These are phyloP conservation scores for Cenchrus fungigraminus DNA, from an alignment of 176 grass and related monocot genomes.

Conservation along the genomic window DNA sequence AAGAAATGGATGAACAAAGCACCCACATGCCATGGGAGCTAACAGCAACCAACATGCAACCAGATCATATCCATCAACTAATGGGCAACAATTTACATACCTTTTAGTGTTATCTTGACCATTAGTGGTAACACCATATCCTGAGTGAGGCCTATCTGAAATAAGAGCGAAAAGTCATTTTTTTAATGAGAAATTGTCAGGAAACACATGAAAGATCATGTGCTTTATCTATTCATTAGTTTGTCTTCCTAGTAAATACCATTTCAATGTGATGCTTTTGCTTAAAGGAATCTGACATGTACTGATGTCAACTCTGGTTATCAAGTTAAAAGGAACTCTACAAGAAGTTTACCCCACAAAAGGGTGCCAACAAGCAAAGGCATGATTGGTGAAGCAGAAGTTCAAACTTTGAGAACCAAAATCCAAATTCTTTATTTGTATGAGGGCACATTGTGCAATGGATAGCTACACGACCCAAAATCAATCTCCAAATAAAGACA, in stretches of 20 bases:
- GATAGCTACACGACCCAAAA: not conserved
- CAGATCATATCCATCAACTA: not conserved
- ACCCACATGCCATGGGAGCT: not conserved
- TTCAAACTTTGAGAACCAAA: not conserved
- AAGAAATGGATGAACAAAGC: not conserved
- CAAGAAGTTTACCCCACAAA: not conserved
- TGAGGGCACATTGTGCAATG: conserved; percentile 2
- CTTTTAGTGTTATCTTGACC: conserved; percentile 54
- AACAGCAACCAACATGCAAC: conserved; percentile 21
- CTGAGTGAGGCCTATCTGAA: conserved; percentile 65
- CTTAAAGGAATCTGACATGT: conserved; percentile 4
- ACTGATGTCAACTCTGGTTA: not conserved
- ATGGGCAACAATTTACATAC: conserved; percentile 38
- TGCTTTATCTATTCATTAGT: not conserved
- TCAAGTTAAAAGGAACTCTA: conserved; percentile 11
- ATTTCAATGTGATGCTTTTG: not conserved
- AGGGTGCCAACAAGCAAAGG: not conserved
- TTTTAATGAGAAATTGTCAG: not conserved
- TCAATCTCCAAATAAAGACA: not conserved
- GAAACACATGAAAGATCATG: conserved; percentile 7
- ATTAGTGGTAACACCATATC: conserved; percentile 59
- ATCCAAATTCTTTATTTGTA: not conserved
- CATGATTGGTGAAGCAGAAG: not conserved
- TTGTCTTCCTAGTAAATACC: conserved; percentile 1
- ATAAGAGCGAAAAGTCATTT: conserved; percentile 22